These are phyloP conservation scores for Solanum tarijense DNA, from an alignment of 257 asterid species.

Conservation along the genomic window DNA sequence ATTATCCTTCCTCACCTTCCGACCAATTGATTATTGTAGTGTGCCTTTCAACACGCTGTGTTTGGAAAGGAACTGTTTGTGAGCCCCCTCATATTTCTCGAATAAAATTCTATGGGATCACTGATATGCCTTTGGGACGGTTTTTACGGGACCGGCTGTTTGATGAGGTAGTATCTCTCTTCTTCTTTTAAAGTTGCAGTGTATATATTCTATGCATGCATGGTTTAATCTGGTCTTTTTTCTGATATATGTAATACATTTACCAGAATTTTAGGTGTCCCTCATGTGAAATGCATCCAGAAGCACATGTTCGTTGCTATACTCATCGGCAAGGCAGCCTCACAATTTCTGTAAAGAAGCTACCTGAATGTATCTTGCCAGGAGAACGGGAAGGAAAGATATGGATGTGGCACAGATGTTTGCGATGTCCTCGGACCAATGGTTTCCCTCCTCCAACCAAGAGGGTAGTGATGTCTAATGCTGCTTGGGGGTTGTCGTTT, in stretches of 20 bases:
- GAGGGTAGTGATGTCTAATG: slow-evolving; percentile 94
- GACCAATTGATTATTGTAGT: slow-evolving; percentile 89
- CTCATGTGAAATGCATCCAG: slow-evolving; percentile 91
- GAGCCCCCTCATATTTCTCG: slow-evolving; percentile 85
- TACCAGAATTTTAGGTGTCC: slow-evolving; percentile 68
- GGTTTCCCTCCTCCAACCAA: slow-evolving; percentile 94
- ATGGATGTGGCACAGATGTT: slow-evolving; percentile 99
- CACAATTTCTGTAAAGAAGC: slow-evolving; percentile 84
- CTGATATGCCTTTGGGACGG: slow-evolving; percentile 93
- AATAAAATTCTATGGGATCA: slow-evolving; percentile 76
- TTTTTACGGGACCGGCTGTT: slow-evolving; percentile 80
- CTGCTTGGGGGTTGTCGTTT: slow-evolving; percentile 96
- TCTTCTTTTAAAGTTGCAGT: not conserved
- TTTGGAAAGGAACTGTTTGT: slow-evolving; percentile 94
- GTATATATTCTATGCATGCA: not conserved
- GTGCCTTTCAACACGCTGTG: slow-evolving; percentile 75
- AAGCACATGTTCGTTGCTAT: slow-evolving; percentile 92
- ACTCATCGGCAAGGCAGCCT: slow-evolving; percentile 96
- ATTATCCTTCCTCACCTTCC: slow-evolving; percentile 77
- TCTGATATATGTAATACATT: slow-evolving; percentile 1
- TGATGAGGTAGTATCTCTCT: slow-evolving; percentile 58
- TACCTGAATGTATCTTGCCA: slow-evolving; percentile 59
- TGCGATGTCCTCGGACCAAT: slow-evolving; percentile 74
- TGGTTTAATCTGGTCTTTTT: not conserved
- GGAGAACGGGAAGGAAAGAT: slow-evolving; percentile 83